Base-by-base conservation (phyloP, 768 basidiomycete species). In the Boletus reticulatus region DNA sequence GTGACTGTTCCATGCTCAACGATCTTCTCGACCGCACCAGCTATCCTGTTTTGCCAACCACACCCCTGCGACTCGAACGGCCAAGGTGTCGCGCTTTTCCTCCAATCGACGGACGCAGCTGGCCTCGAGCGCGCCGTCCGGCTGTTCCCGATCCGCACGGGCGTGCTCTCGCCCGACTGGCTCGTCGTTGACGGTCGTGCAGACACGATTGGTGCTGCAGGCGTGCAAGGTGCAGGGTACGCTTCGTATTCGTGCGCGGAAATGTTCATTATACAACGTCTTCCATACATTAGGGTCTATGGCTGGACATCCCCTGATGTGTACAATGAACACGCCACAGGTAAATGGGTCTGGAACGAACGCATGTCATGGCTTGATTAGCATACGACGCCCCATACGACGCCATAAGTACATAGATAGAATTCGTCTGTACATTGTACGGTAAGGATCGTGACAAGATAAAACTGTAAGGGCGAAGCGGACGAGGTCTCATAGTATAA, bases 141-240 rank as follows among this genome's bases (percentile, higher is more conserved):
- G 43, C 72, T 94, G n/a, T 89, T 95, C 65, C 93, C 94, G 5
- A 80, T 91, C 24, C 83, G 94, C 19, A 96, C 93, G 3, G 92
- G 92, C 4, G 76, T 93, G 4, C 69, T 83, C 10, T 77, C 81
- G 1, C 89, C 92, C 2, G 89, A 92, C 62, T 95, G 92, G 90
- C 62, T 92, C 7, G 77, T 92, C 17, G 74, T 86, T 4, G 79
- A 82, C 11, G 70, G 70, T 14, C 66, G 70, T 13, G 77, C 83
- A 19, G 88, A 88, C 59, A 63, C 55, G 43, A 68, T 79, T 17
- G 91, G 89, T 6, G 84, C 89, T 12, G 89, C 81, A n/a, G 92
- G 88, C 1, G 73, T 92, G 19, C 69, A 80, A 13, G 92, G 83
- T 16, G 87, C 91, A 55, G 93, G 93, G 89, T 91, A 71, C 67